Base-by-base conservation (phyloP, 2,329 filamentous ascomycete genomes). In the Colletotrichum tropicale region DNA sequence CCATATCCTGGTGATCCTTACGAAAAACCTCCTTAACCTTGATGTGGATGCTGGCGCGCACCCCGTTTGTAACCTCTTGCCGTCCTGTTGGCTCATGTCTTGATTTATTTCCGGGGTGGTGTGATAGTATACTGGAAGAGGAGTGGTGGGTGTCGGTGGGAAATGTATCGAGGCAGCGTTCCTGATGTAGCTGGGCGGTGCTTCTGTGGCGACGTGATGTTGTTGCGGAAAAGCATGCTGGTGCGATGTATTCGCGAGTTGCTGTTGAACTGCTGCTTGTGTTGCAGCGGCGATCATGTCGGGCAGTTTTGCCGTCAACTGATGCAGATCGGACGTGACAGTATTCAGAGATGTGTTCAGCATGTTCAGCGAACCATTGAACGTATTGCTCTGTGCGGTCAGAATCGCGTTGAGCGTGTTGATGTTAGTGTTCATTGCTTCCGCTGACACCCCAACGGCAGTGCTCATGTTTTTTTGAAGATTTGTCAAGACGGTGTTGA, bases 281-380 rank as follows among this genome's bases (percentile, higher is more conserved):
- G 58, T 10, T 1, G 70, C 70, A 0, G 21, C 16, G 5, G 70
- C 55, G 2, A 75, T 60, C 2, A 75, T 48, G 0, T 3, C 3
- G 3, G 73, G 73, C 1, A 75, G 1, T 1, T 3, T 32, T 15
- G 56, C 12, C 3, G 69, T 55, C 13, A 75, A 10, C 6, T 43
- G 7, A 0, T 73, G 21, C 0, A 75, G 2, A 34, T 75, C 64
- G 0, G 32, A 30, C 0, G 16, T 16, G n/a, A 69, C 70, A 0
- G 48, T 75, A 7, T 21, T 36, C 6, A 75, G 4, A 1, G 73
- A 52, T 4, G 38, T 58, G 56, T 75, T 75, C 43, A 75, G 55
- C 62, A 72, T 72, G 26, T 3, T 52, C 8, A 62, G 2, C 0
- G 73, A 75, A 1, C 69, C 21, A 3, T 56, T 5, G 5, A 75